Conservation (phyloP, 192 early-diverging fungal species). For the Mortierella alpina region DNA sequence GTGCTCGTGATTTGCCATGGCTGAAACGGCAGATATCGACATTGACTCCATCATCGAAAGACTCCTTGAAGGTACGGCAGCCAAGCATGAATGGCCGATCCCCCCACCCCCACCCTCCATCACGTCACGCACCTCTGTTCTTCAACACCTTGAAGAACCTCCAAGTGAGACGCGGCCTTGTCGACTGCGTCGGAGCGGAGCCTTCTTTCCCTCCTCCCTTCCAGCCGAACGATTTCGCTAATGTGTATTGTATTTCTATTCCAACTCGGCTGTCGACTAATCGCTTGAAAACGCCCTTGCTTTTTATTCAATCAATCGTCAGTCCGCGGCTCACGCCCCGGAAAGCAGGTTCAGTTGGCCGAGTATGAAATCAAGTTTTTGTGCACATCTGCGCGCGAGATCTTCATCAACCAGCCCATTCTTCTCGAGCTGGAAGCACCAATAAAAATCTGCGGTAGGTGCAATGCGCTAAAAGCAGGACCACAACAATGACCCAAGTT, state of each 20-base stretch:
- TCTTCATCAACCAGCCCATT: constrained; percentile 94
- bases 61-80: constrained; percentile 85
- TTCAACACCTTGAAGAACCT: background rate
- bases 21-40: constrained; percentile 72
- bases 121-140: background rate
- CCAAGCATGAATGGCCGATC: constrained; percentile 4
- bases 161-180: background rate
- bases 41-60: constrained; percentile 92
- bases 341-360: constrained; percentile 94
- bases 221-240: background rate
- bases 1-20: constrained; percentile 45
- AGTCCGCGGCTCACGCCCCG: constrained; percentile 96
- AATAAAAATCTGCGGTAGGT: constrained; percentile 98
- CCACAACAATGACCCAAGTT: background rate
- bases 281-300: constrained; percentile 2
- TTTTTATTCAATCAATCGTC: constrained; percentile 18
- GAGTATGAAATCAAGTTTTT: constrained; percentile 96
- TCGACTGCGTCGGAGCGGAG: background rate
- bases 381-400: constrained; percentile 93
- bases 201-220: background rate
- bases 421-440: constrained; percentile 94
- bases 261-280: background rate
- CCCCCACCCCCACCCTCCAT: background rate
- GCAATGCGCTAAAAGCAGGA: constrained; percentile 18
- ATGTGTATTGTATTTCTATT: background rate